Evolutionary conservation across 1,139 yeast species (phyloP), one percentile per base, ranked within the genome.

Genomic region (Protomyces arabidopsidicola): DNA sequence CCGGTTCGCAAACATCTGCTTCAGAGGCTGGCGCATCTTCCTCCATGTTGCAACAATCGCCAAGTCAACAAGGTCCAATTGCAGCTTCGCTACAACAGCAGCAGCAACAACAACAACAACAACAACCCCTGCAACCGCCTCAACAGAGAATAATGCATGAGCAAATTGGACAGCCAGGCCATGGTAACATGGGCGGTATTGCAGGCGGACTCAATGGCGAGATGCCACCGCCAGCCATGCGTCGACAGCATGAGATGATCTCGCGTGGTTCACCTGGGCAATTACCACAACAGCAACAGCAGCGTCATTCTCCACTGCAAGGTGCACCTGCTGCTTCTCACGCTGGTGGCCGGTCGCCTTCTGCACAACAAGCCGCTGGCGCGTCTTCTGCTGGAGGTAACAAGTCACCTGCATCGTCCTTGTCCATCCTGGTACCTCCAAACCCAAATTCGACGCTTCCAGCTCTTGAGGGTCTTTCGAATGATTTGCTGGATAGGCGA

Each of bases 361-460:
- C 39, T 18, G 38, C 42, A 12, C 18, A 14, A 18, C 53, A 50
- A 24, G 34, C 20, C n/a, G n/a, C 14, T 16, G 8, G 24, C 10
- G 14, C 16, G 8, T 20, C 18, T 8, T 18, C 34, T 50, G 34
- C 53, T 22, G 22, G 53, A 9, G 24, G n/a, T 10, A 18, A 12
- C 27, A 34, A 52, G 20, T 34, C 36, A 16, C 55, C 55, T 52
- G 42, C 42, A 10, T 22, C 39, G 3, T 10, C 31, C 22, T 16
- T 52, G 14, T 31, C 36, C 18, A 58, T 58, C 34, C 36, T 24
- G 35, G 62, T 58, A n/a, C 62, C 62, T 2, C 62, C 35, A 9
- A 16, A 34, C 31, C 42, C 55, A 9, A 51, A 50, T 20, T 55
- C 45, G 22, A 42, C 22, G 18, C 35, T 58, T 27, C 62, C 62